Conservation (phyloP, 139 green algal genomes). For the Chlorella sp. region DNA sequence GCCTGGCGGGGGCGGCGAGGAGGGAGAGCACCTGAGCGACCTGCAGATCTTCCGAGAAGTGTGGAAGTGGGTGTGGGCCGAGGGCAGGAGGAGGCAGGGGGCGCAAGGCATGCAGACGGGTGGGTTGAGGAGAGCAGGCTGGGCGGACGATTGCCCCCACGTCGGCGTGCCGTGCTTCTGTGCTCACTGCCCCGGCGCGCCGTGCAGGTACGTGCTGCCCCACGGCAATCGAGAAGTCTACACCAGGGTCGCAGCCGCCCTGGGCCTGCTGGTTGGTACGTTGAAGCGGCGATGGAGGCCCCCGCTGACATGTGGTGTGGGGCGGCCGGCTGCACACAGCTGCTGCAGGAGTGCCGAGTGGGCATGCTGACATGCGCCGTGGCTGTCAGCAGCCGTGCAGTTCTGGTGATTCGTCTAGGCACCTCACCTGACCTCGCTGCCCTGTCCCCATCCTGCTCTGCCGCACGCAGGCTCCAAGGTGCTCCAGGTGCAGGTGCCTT, state of each 20-base stretch:
- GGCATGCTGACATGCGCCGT: too few relatives aligned
- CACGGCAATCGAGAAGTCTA: constrained; percentile 56
- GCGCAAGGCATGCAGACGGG: background rate
- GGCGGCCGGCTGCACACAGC: too few relatives aligned
- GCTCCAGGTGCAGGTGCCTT: constrained; percentile 84
- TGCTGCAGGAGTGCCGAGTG: too few relatives aligned
- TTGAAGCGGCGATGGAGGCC: too few relatives aligned
- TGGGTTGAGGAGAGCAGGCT: background rate
- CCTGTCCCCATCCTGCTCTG: too few relatives aligned
- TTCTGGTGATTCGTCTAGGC: too few relatives aligned
- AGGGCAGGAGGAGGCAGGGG: background rate
- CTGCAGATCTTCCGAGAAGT: constrained; percentile 19
- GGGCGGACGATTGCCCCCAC: background rate
- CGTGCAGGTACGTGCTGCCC: constrained; percentile 43
- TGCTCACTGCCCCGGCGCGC: background rate
- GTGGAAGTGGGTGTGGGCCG: background rate
- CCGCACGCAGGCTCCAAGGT: constrained; percentile 51
- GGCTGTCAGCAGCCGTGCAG: too few relatives aligned
- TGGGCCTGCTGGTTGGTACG: constrained; percentile 63
- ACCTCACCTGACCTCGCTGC: too few relatives aligned
- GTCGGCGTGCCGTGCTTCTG: background rate
- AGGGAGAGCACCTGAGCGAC: constrained; percentile 21
- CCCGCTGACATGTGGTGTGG: too few relatives aligned
- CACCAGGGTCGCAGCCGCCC: constrained; percentile 57
- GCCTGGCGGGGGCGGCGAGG: too few relatives aligned